Percentiles rank a stretch among this genome's conserved stretches.
Conservation (phyloP, 2,329 filamentous ascomycete species). For the Didymella exigua region DNA sequence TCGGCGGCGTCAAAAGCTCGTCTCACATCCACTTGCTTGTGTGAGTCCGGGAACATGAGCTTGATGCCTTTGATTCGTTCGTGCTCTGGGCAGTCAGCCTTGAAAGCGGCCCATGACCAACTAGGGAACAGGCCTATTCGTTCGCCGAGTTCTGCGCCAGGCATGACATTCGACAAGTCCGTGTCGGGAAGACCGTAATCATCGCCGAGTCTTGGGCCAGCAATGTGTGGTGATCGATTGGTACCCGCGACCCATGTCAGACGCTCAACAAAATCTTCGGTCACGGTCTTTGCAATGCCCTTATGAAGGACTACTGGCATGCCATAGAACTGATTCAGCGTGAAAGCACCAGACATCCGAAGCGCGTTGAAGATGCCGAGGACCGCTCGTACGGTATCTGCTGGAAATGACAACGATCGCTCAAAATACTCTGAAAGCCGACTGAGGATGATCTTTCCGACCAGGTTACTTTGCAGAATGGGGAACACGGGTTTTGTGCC, state of each 20-base stretch:
- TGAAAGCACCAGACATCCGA: background rate
- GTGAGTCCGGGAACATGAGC: background rate
- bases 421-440: conserved; percentile 2
- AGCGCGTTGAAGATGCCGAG: conserved; percentile 1
- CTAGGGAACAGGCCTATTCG: background rate
- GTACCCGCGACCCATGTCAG: background rate
- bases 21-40: background rate
- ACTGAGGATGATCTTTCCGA: background rate
- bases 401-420: background rate
- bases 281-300: background rate
- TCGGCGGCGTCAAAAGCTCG: background rate
- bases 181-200: background rate
- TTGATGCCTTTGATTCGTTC: background rate
- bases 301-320: background rate
- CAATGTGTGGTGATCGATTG: background rate
- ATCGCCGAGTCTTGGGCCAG: background rate
- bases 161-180: background rate
- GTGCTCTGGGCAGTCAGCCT: background rate
- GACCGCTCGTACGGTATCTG: background rate
- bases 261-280: background rate
- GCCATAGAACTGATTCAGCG: background rate
- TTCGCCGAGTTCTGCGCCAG: background rate
- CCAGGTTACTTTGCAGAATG: background rate
- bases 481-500: conserved; percentile 1
- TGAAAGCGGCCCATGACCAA: conserved; percentile 5